Base-by-base conservation (phyloP, 1,284 basidiomycete genomes). In the Megacollybia platyphylla region DNA sequence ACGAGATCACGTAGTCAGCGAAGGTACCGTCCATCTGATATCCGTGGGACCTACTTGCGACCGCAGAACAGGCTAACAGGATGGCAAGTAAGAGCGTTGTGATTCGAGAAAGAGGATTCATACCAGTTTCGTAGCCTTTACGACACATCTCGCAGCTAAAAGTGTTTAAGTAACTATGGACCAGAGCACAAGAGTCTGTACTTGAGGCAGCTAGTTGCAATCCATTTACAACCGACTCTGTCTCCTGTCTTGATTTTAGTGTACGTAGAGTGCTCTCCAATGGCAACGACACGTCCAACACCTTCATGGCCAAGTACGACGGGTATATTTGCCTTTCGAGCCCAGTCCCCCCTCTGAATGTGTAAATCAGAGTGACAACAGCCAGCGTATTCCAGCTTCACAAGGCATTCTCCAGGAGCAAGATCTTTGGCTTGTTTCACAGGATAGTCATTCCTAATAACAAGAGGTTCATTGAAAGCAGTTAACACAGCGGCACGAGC, bases 191-290 rank as follows among this genome's bases (percentile, higher is more conserved):
- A 11, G 5, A 13, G 7, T 5, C 35, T 54, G 27, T 41, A 67
- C 60, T 67, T 63, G 50, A 74, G 52, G 46, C 74, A 88, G 2
- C 71, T 67, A 47, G 71, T 67, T 7, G 75, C 80, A 45, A 81
- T 62, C 76, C 78, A 81, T 53, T 88, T 88, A 56, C 88, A 62
- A 2, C 86, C 84, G 39, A 88, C 85, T 18, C 74, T 61, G 51
- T 84, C 76, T 13, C 79, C 76, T 32, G 84, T 44, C 39, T 68
- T 66, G 32, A 74, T 65, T 2, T 15, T 26, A 7, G 62, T 49
- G 17, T 63, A 52, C 28, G 56, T 52, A 13, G 69, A 71, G 45
- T 72, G 63, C 28, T 71, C 65, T 8, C 73, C 83, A 50, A 88
- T 77, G 7, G 80, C 82, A 5, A 87, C 79, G 37, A 87, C 64